phyloP scores from a whole-genome alignment of 139 green algal genomes.

The Micractinium conductrix region DNA sequence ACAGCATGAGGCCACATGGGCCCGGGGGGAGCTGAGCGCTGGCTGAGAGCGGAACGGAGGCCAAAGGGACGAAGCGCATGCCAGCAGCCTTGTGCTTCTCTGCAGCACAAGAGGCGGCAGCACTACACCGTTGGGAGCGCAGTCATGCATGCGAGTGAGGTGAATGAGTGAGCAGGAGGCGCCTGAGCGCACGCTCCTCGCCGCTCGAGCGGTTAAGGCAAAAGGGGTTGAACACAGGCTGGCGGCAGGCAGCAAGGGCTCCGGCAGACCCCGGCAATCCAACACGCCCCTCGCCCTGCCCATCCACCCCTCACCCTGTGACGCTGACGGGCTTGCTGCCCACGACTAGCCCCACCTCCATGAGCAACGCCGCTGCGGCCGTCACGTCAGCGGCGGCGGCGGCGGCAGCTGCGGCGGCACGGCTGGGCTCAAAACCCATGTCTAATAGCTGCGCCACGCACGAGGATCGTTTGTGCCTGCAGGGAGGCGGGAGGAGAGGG shows the following conservation, averaged over 20 bases:
- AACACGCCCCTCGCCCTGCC: neutral
- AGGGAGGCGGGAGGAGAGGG: neutral
- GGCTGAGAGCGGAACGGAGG: no score
- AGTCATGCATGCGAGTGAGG: no score
- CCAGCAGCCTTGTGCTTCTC: neutral
- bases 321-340: conserved; percentile 25
- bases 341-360: neutral
- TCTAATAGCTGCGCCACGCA: conserved; percentile 6
- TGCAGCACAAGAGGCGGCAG: no score
- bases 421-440: conserved; percentile 1
- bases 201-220: no score
- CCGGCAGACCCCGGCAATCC: no score
- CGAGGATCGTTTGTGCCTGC: conserved; percentile 23
- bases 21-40: neutral
- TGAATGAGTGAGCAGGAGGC: no score
- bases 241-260: no score
- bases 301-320: conserved; percentile 13
- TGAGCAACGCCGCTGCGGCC: neutral
- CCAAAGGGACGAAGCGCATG: neutral
- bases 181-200: no score
- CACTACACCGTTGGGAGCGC: no score
- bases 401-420: neutral
- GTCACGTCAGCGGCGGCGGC: neutral
- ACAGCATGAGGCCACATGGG: neutral
- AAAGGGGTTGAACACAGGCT: no score